Evolutionary conservation across 108 stramenopile genomes (phyloP).

Genomic region (Fragilaria radians): DNA sequence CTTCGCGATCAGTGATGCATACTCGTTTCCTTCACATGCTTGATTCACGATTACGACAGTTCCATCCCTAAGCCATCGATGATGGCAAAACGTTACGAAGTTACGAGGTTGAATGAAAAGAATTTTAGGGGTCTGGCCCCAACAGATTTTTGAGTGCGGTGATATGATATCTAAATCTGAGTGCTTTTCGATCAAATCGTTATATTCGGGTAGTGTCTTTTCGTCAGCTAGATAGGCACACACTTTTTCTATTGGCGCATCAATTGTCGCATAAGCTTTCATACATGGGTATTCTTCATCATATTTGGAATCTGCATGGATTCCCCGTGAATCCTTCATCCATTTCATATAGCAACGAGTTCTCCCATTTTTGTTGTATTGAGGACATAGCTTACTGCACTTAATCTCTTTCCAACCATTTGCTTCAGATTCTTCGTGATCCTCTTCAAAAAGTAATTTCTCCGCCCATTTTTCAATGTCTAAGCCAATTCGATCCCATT

Average conservation of each 20-base stretch:
- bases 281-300: constrained; percentile 67
- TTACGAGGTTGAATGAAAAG: constrained; percentile 77
- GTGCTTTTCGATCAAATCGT: constrained; percentile 60
- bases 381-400: constrained; percentile 57
- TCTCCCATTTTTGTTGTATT: constrained; percentile 49
- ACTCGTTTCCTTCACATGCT: constrained; percentile 65
- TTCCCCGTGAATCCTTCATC: constrained; percentile 76
- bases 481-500: constrained; percentile 48
- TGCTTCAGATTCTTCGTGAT: constrained; percentile 29
- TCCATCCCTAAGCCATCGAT: constrained; percentile 78
- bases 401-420: constrained; percentile 67
- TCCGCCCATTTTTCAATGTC: constrained; percentile 71
- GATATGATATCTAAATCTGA: constrained; percentile 47
- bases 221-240: constrained; percentile 66
- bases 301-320: constrained; percentile 29
- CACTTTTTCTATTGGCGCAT: constrained; percentile 77
- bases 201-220: constrained; percentile 54
- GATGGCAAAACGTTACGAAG: constrained; percentile 79
- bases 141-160: constrained; percentile 68
- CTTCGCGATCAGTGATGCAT: constrained; percentile 35
- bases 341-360: constrained; percentile 70
- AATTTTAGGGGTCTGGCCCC: constrained; percentile 70
- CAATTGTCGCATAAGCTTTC: constrained; percentile 56
- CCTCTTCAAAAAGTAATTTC: constrained; percentile 37
- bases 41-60: constrained; percentile 81